Base-by-base conservation (phyloP, 2,329 filamentous ascomycete species). In the Verticillium isaacii region DNA sequence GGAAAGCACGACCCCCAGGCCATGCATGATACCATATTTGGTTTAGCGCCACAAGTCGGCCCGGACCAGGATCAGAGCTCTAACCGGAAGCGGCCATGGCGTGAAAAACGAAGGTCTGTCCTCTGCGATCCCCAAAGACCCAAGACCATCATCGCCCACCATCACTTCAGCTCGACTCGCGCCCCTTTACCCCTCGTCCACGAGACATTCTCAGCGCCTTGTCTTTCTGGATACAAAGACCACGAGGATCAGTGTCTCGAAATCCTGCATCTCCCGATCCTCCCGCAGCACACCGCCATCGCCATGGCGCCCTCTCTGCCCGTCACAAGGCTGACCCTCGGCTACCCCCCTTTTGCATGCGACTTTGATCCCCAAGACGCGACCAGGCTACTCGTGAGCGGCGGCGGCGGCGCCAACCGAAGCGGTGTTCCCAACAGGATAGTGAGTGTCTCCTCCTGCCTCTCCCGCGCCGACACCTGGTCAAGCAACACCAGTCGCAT, bases 391-490 rank as follows among this genome's bases (percentile, higher is more conserved):
- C 79, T 97, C 9, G 91, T 97, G 41, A 92, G 89, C 63, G 94
- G 94, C 59, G 94, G 94, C 64, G 94, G 94, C 66, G 94, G 94
- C 58, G 88, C 91, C 66, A 88, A 90, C 57, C 86, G 87, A 66
- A 92, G 86, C 67, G 93, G 92, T 55, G 91, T 97, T 25, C 87
- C 88, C 61, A 97, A 97, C 80, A 92, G 92, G 76, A 92, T 97
- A 70, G 90, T 90, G 77, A 71, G 88, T 79, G 14, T 37, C 45
- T 55, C 59, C 17, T 4, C 32, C 34, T 36, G 2, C 14, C 14
- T 36, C 34, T 9, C 9, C 14, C 34, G 9, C 34, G 14, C 34
- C 34, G 34, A 14, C 9, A 36, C 8, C 45, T 25, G n/a, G 5
- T n/a, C 45, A 9, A 14, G 17, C n/a, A 23, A 7, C n/a, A 50